Conservation (phyloP, 2,329 filamentous ascomycete species). For the Colletotrichum sojae region DNA sequence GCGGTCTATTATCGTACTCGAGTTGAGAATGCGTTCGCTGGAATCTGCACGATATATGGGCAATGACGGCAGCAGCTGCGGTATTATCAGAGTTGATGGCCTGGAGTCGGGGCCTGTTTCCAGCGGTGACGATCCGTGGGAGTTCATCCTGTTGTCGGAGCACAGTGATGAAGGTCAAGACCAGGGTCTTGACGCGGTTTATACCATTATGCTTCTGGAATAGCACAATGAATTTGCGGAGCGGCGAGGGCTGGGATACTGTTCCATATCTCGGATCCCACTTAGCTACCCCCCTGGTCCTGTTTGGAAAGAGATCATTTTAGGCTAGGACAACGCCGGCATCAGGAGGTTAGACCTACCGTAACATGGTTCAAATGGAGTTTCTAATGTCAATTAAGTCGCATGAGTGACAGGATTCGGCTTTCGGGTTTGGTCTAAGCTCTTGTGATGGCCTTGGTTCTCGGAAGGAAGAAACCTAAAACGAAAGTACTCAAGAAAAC, state of each 20-base stretch:
- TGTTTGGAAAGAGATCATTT: constrained; percentile 1
- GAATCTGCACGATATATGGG: background rate
- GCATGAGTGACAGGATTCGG: too few species aligned
- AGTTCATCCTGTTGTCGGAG: background rate
- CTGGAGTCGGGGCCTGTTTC: background rate
- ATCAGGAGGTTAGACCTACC: too few species aligned
- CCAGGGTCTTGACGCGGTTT: background rate
- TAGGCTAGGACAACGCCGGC: background rate
- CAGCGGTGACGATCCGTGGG: too few species aligned
- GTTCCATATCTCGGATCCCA: background rate
- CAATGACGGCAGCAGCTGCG: background rate
- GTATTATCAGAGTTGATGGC: background rate
- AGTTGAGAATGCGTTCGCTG: background rate
- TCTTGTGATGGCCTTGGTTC: too few species aligned
- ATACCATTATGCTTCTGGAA: background rate
- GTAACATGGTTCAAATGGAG: too few species aligned
- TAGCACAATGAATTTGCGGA: background rate
- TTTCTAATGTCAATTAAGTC: too few species aligned
- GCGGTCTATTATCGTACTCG: background rate
- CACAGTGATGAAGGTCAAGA: background rate
- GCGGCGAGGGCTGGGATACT: constrained; percentile 2
- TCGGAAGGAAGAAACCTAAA: too few species aligned
- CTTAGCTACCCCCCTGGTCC: background rate
- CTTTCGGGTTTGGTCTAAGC: too few species aligned
- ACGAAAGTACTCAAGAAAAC: too few species aligned